These are phyloP conservation scores for Cyclanthera cordifolia DNA, from an alignment of 306 rosid species.

Conservation along the genomic window DNA sequence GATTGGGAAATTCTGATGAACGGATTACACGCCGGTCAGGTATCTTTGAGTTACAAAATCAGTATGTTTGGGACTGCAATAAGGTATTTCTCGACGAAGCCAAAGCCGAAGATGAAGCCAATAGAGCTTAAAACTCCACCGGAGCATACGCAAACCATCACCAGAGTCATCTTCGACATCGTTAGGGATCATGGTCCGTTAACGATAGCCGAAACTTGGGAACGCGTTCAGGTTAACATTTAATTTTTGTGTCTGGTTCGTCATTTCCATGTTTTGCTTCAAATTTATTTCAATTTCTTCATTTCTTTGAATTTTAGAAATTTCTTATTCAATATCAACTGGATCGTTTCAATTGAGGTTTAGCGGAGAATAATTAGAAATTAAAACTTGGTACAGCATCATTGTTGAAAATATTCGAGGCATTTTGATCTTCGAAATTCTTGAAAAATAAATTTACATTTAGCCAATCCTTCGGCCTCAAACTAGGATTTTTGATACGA, in stretches of 20 bases:
- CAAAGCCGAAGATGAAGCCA: constrained; percentile 65
- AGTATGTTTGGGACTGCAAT: constrained; percentile 51
- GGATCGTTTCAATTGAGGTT: neutral
- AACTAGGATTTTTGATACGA: neutral
- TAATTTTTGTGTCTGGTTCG: neutral
- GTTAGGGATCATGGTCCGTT: constrained; percentile 85
- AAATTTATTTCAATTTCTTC: neutral
- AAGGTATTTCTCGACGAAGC: constrained; percentile 46
- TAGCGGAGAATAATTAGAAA: neutral
- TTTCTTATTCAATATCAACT: neutral
- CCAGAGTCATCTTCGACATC: constrained; percentile 53
- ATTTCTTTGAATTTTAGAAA: neutral
- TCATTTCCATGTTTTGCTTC: neutral
- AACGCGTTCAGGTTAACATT: constrained; percentile 47
- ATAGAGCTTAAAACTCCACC: constrained; percentile 51
- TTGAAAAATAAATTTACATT: neutral
- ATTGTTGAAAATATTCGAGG: neutral
- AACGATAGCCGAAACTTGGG: constrained; percentile 71
- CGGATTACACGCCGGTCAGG: neutral
- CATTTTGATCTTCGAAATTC: neutral
- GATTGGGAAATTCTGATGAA: neutral
- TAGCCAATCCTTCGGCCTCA: neutral
- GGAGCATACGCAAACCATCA: constrained; percentile 70
- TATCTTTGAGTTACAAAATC: neutral
- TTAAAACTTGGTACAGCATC: neutral